Conservation (phyloP, 1,284 basidiomycete species). For the Ceratobasidium sp. region DNA sequence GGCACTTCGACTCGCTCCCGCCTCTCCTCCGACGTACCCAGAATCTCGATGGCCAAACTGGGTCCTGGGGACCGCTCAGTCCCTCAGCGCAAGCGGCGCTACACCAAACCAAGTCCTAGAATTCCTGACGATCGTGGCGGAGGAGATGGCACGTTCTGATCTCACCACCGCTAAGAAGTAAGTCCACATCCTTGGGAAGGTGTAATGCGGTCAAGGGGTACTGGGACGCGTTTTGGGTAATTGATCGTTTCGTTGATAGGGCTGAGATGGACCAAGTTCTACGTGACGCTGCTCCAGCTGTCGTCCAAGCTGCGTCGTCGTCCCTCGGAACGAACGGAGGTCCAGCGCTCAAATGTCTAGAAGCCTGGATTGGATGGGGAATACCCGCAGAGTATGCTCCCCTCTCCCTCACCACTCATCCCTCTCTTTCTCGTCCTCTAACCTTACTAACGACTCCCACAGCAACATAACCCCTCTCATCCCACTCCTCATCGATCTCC, state of each 20-base stretch:
- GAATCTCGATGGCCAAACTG: slow-evolving; percentile 76
- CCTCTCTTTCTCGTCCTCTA: slow-evolving; percentile 17
- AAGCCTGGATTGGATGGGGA: slow-evolving; percentile 80
- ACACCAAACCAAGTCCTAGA: slow-evolving; percentile 74
- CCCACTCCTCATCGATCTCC: slow-evolving; percentile 70
- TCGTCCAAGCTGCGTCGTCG: slow-evolving; percentile 60
- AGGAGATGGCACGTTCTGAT: slow-evolving; percentile 82
- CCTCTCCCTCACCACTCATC: background rate
- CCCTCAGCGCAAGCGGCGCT: slow-evolving; percentile 70
- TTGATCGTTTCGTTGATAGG: slow-evolving; percentile 57
- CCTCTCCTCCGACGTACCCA: slow-evolving; percentile 55
- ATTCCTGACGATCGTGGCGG: slow-evolving; percentile 85
- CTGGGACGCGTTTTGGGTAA: background rate
- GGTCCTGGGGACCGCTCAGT: slow-evolving; percentile 71
- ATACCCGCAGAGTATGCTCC: slow-evolving; percentile 76
- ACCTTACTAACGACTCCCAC: slow-evolving; percentile 37
- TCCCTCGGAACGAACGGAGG: slow-evolving; percentile 62
- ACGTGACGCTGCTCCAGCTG: slow-evolving; percentile 73
- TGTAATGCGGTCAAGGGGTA: no score
- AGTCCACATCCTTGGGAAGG: no score
- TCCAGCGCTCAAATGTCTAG: slow-evolving; percentile 81
- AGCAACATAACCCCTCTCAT: slow-evolving; percentile 76
- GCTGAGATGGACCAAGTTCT: slow-evolving; percentile 73
- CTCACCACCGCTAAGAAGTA: slow-evolving; percentile 80
- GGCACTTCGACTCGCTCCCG: slow-evolving; percentile 77